Conservation (phyloP, 305 asterid genomes). For the Coffea humblotiana region DNA sequence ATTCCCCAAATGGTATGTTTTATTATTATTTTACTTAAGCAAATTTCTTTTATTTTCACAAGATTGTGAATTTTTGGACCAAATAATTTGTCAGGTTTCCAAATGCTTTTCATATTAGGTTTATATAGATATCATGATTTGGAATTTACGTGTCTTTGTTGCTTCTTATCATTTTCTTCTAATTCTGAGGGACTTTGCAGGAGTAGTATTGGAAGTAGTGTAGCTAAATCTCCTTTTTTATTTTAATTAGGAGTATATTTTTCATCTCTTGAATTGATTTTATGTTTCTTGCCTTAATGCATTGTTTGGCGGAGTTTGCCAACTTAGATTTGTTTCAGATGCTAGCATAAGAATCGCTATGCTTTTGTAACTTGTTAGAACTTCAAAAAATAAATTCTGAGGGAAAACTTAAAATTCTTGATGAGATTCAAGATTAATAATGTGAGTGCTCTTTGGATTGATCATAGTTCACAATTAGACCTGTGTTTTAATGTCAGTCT, state of each 20-base stretch:
- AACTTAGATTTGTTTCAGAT: neutral
- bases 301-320: neutral
- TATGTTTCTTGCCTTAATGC: neutral
- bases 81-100: neutral
- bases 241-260: neutral
- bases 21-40: neutral
- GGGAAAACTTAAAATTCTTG: neutral
- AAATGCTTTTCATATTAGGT: neutral
- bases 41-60: neutral
- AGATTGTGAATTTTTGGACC: neutral
- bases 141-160: neutral
- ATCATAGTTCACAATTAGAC: neutral
- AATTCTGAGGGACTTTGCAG: neutral
- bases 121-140: neutral
- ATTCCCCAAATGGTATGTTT: conserved; percentile 40
- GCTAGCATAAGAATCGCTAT: neutral
- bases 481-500: neutral
- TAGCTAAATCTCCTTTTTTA: neutral
- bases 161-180: neutral
- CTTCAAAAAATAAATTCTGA: neutral
- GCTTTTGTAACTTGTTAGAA: too few species aligned
- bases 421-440: too few species aligned
- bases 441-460: neutral
- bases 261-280: neutral
- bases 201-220: neutral